Conservation (phyloP, 176 grass and related monocot genomes). For the Metroxylon sagu region DNA sequence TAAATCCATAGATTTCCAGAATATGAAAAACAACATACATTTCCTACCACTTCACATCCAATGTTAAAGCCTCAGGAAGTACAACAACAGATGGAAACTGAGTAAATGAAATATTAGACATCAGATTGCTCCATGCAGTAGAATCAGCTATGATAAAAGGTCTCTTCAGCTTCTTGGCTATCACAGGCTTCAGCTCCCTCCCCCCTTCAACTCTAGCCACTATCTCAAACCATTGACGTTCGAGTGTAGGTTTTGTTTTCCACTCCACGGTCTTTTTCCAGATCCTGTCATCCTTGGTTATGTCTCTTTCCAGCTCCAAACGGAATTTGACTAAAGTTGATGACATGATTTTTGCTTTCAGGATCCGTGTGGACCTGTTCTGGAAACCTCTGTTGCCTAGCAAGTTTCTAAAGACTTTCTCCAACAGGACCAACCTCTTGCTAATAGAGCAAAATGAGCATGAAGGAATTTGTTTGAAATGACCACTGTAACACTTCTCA, state of each 20-base stretch:
- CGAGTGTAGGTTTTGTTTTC: slow-evolving; percentile 56
- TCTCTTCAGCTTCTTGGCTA: slow-evolving; percentile 54
- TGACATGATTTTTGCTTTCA: slow-evolving; percentile 57
- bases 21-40: neutral
- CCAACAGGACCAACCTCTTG: slow-evolving; percentile 48
- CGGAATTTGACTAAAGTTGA: slow-evolving; percentile 47
- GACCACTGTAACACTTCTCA: slow-evolving; percentile 34
- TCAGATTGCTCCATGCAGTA: slow-evolving; percentile 62
- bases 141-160: slow-evolving; percentile 37
- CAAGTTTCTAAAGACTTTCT: slow-evolving; percentile 43
- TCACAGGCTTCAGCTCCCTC: slow-evolving; percentile 41
- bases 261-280: slow-evolving; percentile 51
- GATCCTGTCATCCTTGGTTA: slow-evolving; percentile 38
- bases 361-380: slow-evolving; percentile 36
- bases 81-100: slow-evolving; percentile 54
- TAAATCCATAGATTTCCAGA: neutral
- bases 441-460: slow-evolving; percentile 65
- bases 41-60: slow-evolving; percentile 79
- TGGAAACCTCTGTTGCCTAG: slow-evolving; percentile 23
- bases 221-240: slow-evolving; percentile 40
- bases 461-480: slow-evolving; percentile 38
- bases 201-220: slow-evolving; percentile 57
- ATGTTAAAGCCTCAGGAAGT: slow-evolving; percentile 60
- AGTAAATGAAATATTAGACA: slow-evolving; percentile 80
- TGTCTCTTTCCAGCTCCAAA: slow-evolving; percentile 62